A percentile compares a stretch with the other conserved stretches of the same genome.
phyloP scores from a whole-genome alignment of 2,329 filamentous ascomycete species.

The Chrysoporthe deuterocubensis region DNA sequence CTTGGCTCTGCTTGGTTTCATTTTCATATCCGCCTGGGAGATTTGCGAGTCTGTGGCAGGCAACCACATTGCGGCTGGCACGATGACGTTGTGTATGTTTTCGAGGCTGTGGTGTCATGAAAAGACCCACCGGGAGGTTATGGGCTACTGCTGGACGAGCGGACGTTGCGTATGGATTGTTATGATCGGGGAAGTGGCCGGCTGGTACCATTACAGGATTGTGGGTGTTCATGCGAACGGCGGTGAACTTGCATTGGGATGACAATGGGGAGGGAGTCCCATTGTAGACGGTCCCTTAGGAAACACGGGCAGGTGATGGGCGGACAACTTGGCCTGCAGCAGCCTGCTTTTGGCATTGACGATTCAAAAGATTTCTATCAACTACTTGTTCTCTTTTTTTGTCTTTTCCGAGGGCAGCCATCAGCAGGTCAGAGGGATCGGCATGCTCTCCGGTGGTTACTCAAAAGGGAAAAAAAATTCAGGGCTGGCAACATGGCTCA shows the following conservation, averaged over 20 bases:
- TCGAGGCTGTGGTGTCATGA: slow-evolving; percentile 16
- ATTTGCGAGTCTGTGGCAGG: slow-evolving; percentile 38
- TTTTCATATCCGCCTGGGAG: slow-evolving; percentile 44
- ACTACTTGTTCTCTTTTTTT: slow-evolving; percentile 30
- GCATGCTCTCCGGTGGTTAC: slow-evolving; percentile 20
- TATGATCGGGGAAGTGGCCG: slow-evolving; percentile 22
- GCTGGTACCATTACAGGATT: slow-evolving; percentile 24
- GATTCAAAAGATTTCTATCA: slow-evolving; percentile 31
- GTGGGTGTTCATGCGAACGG: slow-evolving; percentile 15
- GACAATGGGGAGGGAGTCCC: slow-evolving; percentile 14
- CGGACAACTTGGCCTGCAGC: slow-evolving; percentile 12
- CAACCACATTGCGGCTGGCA: slow-evolving; percentile 38
- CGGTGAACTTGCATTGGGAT: slow-evolving; percentile 27
- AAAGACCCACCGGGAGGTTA: slow-evolving; percentile 4
- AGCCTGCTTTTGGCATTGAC: slow-evolving; percentile 22
- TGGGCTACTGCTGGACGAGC: slow-evolving; percentile 22
- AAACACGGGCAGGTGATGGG: slow-evolving; percentile 10
- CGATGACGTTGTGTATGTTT: slow-evolving; percentile 31
- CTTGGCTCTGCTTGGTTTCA: slow-evolving; percentile 34
- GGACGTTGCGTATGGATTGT: slow-evolving; percentile 22
- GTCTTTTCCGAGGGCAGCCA: slow-evolving; percentile 21
- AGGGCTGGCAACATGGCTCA: slow-evolving; percentile 23
- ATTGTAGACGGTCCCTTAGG: slow-evolving; percentile 9
- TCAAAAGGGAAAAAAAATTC: slow-evolving; percentile 21
- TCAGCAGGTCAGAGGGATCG: slow-evolving; percentile 17